These are phyloP conservation scores for Scenedesmus sp. DNA, from an alignment of 163 green algal genomes.

Conservation along the genomic window DNA sequence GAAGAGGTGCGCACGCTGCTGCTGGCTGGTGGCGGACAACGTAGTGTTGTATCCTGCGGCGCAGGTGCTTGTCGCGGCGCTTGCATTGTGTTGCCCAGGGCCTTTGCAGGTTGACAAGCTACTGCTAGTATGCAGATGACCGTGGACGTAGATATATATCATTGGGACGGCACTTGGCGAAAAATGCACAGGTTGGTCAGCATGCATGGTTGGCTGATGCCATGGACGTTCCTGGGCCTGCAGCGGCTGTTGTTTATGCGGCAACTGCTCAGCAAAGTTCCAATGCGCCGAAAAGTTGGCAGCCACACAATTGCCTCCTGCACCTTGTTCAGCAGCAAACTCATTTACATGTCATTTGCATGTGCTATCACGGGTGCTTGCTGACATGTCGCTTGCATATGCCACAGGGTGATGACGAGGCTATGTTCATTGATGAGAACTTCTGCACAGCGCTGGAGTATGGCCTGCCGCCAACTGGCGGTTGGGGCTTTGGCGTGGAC, in stretches of 20 bases:
- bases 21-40: background rate
- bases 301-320: background rate
- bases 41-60: background rate
- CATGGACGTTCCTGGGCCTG: no score
- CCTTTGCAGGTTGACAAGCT: no score
- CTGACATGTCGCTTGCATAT: background rate
- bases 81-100: no score
- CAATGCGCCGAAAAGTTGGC: background rate
- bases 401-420: slow-evolving; percentile 95
- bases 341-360: background rate
- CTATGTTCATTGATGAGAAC: slow-evolving; percentile 96
- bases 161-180: no score
- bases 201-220: no score
- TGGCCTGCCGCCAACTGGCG: slow-evolving; percentile 93
- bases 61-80: no score
- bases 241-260: no score
- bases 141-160: no score
- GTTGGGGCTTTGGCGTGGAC: slow-evolving; percentile 96
- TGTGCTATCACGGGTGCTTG: background rate
- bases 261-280: no score
- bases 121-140: no score
- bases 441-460: slow-evolving; percentile 98
- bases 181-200: no score
- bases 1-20: slow-evolving; percentile 37
- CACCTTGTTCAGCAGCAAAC: background rate